Conservation (phyloP, 371 early-diverging fungal species). For the Rhizopus microsporus region DNA sequence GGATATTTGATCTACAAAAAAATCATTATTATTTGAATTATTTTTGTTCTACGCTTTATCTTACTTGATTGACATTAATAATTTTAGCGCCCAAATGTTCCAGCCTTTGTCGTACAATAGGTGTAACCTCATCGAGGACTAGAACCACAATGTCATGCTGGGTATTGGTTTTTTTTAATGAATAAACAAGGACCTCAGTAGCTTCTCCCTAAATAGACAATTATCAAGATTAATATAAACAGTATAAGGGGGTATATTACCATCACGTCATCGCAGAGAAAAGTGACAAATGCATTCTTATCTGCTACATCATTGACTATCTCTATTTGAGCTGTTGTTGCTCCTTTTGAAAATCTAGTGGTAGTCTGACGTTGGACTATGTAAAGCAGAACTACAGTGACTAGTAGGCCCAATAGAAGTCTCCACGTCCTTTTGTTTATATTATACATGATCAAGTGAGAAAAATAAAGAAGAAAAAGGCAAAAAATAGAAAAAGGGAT, state of each 20-base stretch:
- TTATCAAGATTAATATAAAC: neutral
- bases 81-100: conserved; percentile 32
- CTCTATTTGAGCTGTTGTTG: neutral
- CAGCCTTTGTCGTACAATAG: conserved; percentile 12
- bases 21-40: neutral
- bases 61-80: conserved; percentile 35
- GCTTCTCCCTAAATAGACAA: conserved; percentile 25
- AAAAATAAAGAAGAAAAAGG: conserved; percentile 3
- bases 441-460: conserved; percentile 12
- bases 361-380: neutral
- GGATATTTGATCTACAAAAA: conserved; percentile 30
- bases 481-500: conserved; percentile 1
- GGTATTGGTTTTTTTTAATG: conserved; percentile 27
- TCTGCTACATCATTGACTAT: neutral
- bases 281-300: conserved; percentile 31
- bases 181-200: conserved; percentile 34
- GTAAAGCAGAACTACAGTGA: neutral
- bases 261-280: conserved; percentile 44
- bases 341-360: neutral
- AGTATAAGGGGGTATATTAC: conserved; percentile 11
- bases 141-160: conserved; percentile 33
- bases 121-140: conserved; percentile 32
- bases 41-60: neutral
- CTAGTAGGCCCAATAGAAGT: neutral
- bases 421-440: conserved; percentile 15